These are phyloP conservation scores for Calvatia gigantea DNA, from an alignment of 768 basidiomycete species.

Conservation along the genomic window DNA sequence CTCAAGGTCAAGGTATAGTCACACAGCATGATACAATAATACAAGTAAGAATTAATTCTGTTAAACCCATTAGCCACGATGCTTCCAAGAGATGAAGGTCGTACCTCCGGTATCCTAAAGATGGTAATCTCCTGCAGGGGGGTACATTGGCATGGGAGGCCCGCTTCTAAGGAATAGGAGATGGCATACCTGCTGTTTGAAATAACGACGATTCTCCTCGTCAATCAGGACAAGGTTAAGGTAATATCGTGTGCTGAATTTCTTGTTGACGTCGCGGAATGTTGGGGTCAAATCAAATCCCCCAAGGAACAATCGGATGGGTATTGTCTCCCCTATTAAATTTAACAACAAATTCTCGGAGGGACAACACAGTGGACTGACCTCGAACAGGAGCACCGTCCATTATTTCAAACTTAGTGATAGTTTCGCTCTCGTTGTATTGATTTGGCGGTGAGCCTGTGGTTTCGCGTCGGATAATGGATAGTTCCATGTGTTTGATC, in stretches of 20 bases:
- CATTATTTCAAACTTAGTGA: slow-evolving; percentile 99
- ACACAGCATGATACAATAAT: slow-evolving; percentile 2
- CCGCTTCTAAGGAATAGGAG: slow-evolving; percentile 7
- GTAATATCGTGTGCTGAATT: slow-evolving; percentile 96
- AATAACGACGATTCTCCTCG: slow-evolving; percentile 96
- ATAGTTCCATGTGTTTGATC: slow-evolving; percentile 99
- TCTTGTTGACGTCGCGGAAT: slow-evolving; percentile 99
- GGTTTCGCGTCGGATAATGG: slow-evolving; percentile 95
- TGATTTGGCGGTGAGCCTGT: slow-evolving; percentile 98
- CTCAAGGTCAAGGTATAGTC: background rate
- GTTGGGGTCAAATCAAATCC: slow-evolving; percentile 99
- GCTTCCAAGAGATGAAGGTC: background rate
- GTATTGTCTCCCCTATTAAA: slow-evolving; percentile 87
- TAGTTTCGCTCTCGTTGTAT: slow-evolving; percentile 98
- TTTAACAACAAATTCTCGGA: background rate
- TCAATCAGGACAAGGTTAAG: slow-evolving; percentile 96
- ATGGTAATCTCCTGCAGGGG: slow-evolving; percentile 15
- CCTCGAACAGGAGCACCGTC: slow-evolving; percentile 97
- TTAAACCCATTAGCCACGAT: background rate
- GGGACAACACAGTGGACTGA: slow-evolving; percentile 25
- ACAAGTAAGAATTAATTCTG: slow-evolving; percentile 5
- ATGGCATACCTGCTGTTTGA: slow-evolving; percentile 81
- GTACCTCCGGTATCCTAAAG: slow-evolving; percentile 15
- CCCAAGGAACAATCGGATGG: slow-evolving; percentile 94
- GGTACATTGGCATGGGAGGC: background rate